phyloP scores from a whole-genome alignment of 345 rosid species.

The Melaleuca quinquenervia region DNA sequence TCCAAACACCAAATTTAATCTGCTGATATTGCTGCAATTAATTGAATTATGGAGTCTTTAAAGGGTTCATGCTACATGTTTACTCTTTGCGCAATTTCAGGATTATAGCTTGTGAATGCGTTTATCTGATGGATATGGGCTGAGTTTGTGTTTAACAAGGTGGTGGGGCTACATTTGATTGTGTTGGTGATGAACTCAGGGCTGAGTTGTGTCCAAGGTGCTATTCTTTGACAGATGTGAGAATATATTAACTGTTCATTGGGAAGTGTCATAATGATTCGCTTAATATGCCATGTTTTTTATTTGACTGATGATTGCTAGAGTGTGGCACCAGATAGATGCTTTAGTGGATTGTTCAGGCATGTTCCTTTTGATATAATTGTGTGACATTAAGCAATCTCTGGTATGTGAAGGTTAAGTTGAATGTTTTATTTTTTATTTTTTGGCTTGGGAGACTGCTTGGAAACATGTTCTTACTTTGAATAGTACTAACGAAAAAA shows the following conservation, averaged over 20 bases:
- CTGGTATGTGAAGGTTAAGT: not conserved
- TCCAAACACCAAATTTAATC: not conserved
- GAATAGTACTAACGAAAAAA: not conserved
- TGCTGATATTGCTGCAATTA: not conserved
- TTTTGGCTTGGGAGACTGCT: not conserved
- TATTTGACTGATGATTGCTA: not conserved
- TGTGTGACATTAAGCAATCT: not conserved
- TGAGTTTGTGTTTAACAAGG: not conserved
- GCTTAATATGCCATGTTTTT: not conserved
- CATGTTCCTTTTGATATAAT: not conserved
- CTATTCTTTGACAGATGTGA: not conserved
- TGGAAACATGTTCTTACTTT: not conserved
- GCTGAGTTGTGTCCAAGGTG: not conserved
- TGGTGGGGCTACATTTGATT: not conserved
- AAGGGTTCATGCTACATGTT: not conserved
- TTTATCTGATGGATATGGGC: not conserved
- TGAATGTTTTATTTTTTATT: not conserved
- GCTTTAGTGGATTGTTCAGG: not conserved
- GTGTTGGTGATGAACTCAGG: not conserved
- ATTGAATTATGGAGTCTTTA: not conserved
- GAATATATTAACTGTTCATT: not conserved
- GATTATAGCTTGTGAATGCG: not conserved
- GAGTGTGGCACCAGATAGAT: not conserved
- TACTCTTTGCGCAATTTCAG: not conserved
- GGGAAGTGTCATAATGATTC: not conserved